phyloP scores from a whole-genome alignment of 176 grass and related monocot genomes.

The Triticum turgidum region DNA sequence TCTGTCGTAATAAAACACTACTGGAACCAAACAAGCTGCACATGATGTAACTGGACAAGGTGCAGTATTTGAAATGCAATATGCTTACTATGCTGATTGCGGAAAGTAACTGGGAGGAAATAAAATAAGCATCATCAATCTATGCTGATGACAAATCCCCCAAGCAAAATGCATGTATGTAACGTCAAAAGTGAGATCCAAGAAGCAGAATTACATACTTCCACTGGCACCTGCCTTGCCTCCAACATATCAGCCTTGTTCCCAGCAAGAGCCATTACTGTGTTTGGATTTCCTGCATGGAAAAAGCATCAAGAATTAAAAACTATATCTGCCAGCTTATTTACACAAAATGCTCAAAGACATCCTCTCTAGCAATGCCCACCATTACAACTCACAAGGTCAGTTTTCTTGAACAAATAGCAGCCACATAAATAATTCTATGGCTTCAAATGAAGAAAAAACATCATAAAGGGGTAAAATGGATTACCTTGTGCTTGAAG shows the following conservation, averaged over 20 bases:
- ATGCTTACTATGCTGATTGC: neutral
- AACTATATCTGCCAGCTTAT: neutral
- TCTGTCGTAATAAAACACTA: neutral
- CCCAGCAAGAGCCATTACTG: constrained; percentile 90
- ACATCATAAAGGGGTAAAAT: neutral
- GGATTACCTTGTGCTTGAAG: constrained; percentile 84
- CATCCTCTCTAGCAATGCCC: neutral
- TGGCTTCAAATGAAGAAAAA: neutral
- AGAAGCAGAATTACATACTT: constrained; percentile 50
- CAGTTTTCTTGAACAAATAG: neutral
- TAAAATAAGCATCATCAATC: neutral
- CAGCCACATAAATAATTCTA: neutral
- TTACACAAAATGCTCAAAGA: neutral
- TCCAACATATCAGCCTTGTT: constrained; percentile 95
- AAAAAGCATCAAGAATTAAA: neutral
- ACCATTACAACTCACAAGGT: neutral
- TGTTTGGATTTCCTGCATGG: constrained; percentile 69
- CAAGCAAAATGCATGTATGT: neutral
- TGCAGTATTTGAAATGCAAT: neutral
- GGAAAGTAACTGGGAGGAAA: neutral
- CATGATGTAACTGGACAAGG: neutral
- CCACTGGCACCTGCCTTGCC: constrained; percentile 65
- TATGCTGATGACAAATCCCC: neutral
- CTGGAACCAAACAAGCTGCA: neutral
- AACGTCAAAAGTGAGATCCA: neutral